Conservation (phyloP, 345 rosid genomes). For the Carallia brachiata region DNA sequence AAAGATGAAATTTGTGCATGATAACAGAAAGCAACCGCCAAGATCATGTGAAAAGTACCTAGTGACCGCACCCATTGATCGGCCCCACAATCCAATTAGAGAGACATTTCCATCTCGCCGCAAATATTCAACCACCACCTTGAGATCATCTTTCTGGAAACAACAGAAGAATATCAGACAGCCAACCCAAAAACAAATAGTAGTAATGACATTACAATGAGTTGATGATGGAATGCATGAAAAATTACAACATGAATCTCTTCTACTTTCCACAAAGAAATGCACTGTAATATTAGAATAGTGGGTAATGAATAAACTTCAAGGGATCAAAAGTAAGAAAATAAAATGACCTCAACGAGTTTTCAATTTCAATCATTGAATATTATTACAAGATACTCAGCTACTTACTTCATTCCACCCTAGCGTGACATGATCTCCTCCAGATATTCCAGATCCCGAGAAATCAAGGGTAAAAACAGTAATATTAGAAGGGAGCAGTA, state of each 20-base stretch:
- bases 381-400: constrained; percentile 10
- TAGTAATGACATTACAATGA: neutral
- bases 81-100: constrained; percentile 94
- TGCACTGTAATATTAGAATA: neutral
- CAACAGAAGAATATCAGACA: constrained; percentile 20
- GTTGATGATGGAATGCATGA: neutral
- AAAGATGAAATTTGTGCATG: constrained; percentile 9
- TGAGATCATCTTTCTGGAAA: constrained; percentile 84
- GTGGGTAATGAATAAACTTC: neutral
- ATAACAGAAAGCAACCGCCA: constrained; percentile 1
- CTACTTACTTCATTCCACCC: constrained; percentile 85
- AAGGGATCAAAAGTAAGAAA: neutral
- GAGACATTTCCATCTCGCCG: constrained; percentile 88
- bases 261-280: neutral
- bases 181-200: constrained; percentile 3
- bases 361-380: neutral
- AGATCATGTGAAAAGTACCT: constrained; percentile 43
- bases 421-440: constrained; percentile 80
- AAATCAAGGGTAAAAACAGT: constrained; percentile 92
- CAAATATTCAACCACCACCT: constrained; percentile 73
- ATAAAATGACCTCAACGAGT: neutral
- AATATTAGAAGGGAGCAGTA: constrained; percentile 80
- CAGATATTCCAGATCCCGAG: constrained; percentile 88
- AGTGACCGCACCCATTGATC: constrained; percentile 95
- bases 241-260: neutral